A percentile compares a stretch with the other conserved stretches of the same genome.
Evolutionary conservation across 2,329 filamentous ascomycete genomes (phyloP).

Genomic region (Ciborinia camelliae): DNA sequence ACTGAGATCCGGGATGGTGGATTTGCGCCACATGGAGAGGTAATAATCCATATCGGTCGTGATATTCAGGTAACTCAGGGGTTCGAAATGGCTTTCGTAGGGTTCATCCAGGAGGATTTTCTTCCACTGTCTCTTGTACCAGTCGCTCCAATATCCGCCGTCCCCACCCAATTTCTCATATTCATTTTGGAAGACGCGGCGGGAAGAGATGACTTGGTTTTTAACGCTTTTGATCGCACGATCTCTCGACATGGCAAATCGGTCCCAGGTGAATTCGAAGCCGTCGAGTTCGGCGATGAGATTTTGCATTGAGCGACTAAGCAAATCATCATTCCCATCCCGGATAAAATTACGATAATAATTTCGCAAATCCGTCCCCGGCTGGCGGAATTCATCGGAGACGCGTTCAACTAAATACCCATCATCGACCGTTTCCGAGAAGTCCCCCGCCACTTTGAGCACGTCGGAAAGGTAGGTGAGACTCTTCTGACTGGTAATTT

Average conservation of each 20-base stretch:
- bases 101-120: background rate
- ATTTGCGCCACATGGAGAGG: background rate
- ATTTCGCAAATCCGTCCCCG: background rate
- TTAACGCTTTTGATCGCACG: background rate
- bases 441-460: background rate
- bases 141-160: too few relatives aligned
- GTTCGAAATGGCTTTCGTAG: background rate
- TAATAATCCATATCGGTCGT: background rate
- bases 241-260: background rate
- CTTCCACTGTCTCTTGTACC: background rate
- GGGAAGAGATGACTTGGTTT: background rate
- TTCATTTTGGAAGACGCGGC: background rate
- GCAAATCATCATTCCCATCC: too few relatives aligned
- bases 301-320: background rate
- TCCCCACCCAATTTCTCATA: background rate
- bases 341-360: too few relatives aligned
- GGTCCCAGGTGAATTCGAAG: background rate
- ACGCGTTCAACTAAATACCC: background rate
- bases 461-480: background rate
- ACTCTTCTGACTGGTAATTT: background rate
- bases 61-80: background rate
- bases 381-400: background rate
- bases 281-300: background rate
- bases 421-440: background rate
- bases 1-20: background rate